A percentile compares a stretch with the other conserved stretches of the same genome.
These are phyloP conservation scores for Cucurbita argyrosperma DNA, from an alignment of 306 rosid genomes.

Conservation along the genomic window DNA sequence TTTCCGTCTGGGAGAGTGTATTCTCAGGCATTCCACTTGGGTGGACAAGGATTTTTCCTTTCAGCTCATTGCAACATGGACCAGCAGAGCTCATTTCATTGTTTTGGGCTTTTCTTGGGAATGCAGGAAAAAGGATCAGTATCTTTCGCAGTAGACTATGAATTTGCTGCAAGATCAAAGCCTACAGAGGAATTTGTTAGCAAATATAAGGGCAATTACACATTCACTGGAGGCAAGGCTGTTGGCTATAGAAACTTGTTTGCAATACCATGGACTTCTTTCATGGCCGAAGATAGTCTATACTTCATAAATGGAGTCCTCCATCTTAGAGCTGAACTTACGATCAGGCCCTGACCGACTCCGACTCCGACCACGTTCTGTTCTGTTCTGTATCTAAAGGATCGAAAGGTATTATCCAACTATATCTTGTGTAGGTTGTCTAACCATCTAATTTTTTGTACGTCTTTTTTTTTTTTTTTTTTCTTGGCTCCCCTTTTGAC, in stretches of 20 bases:
- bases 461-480: not conserved
- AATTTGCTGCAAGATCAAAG: slow-evolving; percentile 79
- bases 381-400: not conserved
- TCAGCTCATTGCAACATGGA: slow-evolving; percentile 99
- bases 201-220: slow-evolving; percentile 94
- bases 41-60: slow-evolving; percentile 93
- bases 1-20: slow-evolving; percentile 90
- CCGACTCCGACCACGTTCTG: not conserved
- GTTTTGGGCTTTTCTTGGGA: slow-evolving; percentile 89
- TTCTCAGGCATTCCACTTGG: slow-evolving; percentile 97
- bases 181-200: slow-evolving; percentile 67
- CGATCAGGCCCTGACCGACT: slow-evolving; percentile 43
- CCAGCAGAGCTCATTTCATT: slow-evolving; percentile 86
- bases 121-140: slow-evolving; percentile 98
- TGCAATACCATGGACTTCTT: slow-evolving; percentile 68
- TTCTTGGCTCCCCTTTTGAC: not conserved
- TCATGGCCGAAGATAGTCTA: slow-evolving; percentile 72
- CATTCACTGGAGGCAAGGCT: slow-evolving; percentile 94
- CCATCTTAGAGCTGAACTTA: slow-evolving; percentile 91
- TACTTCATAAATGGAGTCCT: slow-evolving; percentile 86
- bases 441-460: slow-evolving; percentile 5
- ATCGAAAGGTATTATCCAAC: not conserved
- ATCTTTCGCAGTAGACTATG: slow-evolving; percentile 85
- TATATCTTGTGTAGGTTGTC: not conserved
- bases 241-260: slow-evolving; percentile 91